These are phyloP conservation scores for Pugionium dolabratum DNA, from an alignment of 345 rosid species.

Conservation along the genomic window DNA sequence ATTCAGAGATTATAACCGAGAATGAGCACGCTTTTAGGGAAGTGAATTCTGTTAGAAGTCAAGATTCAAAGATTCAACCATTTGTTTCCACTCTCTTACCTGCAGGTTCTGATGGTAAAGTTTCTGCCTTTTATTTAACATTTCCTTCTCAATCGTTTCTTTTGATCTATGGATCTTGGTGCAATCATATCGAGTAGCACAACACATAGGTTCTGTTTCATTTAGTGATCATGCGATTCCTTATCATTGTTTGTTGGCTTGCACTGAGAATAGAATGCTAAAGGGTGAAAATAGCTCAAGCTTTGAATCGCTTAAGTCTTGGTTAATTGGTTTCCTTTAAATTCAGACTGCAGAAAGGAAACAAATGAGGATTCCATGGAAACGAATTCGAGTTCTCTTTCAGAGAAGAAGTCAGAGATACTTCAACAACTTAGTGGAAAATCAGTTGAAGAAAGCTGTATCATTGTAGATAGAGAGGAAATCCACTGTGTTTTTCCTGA, in stretches of 20 bases:
- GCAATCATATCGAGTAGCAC: background rate
- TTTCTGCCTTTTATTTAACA: background rate
- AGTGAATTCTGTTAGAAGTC: slow-evolving; percentile 29
- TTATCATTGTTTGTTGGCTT: background rate
- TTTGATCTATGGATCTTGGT: background rate
- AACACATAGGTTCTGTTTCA: background rate
- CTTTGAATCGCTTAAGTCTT: slow-evolving; percentile 3
- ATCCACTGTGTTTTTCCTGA: slow-evolving; percentile 39
- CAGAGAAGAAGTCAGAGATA: slow-evolving; percentile 35
- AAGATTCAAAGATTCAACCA: slow-evolving; percentile 24
- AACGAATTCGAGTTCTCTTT: slow-evolving; percentile 29
- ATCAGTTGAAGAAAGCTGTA: slow-evolving; percentile 65
- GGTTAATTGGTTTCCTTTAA: slow-evolving; percentile 18
- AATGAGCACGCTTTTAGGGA: background rate
- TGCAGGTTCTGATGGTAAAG: slow-evolving; percentile 37
- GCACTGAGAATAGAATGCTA: slow-evolving; percentile 10
- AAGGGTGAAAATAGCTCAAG: background rate
- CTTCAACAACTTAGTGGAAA: slow-evolving; percentile 38
- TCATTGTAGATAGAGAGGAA: slow-evolving; percentile 59
- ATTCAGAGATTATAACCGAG: slow-evolving; percentile 11
- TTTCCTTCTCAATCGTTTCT: background rate
- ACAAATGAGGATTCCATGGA: slow-evolving; percentile 27
- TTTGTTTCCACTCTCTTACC: slow-evolving; percentile 21
- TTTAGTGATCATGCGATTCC: background rate
- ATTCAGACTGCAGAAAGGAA: slow-evolving; percentile 38